A percentile compares a stretch with the other conserved stretches of the same genome.
Conservation (phyloP, 176 grass and related monocot genomes). For the Urochloa ruziziensis region DNA sequence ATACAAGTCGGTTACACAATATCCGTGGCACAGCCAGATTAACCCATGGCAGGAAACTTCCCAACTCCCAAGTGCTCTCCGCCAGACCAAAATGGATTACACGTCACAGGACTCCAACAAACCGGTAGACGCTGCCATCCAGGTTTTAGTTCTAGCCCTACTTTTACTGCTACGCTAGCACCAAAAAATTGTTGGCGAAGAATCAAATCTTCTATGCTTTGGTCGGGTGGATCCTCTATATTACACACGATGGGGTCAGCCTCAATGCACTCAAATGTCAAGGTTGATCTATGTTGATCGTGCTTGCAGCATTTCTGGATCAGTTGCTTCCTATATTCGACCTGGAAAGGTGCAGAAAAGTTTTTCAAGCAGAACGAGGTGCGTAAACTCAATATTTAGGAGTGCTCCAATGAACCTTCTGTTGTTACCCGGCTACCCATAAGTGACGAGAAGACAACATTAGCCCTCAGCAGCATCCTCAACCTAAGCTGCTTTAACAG, state of each 20-base stretch:
- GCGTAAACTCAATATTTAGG: background rate
- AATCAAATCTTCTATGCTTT: conserved; percentile 16
- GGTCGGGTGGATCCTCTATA: conserved; percentile 19
- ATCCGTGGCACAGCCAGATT: background rate
- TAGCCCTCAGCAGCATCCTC: conserved; percentile 92
- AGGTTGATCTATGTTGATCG: conserved; percentile 83
- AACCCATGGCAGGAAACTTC: background rate
- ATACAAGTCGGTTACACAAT: background rate
- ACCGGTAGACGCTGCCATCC: background rate
- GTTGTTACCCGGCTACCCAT: conserved; percentile 76
- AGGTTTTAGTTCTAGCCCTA: conserved; percentile 16
- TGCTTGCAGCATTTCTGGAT: conserved; percentile 70
- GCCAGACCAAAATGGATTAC: background rate
- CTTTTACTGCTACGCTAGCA: conserved; percentile 11
- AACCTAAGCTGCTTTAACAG: conserved; percentile 83
- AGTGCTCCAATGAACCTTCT: background rate
- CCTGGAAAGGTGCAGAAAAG: conserved; percentile 40
- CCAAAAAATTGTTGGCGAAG: conserved; percentile 1
- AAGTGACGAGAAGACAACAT: conserved; percentile 86
- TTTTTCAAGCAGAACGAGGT: background rate
- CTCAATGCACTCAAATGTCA: conserved; percentile 57
- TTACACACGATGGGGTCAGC: conserved; percentile 34
- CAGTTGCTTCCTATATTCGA: conserved; percentile 84
- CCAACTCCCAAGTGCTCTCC: background rate
- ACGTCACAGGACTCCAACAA: background rate